Evolutionary conservation across 2,329 filamentous ascomycete genomes (phyloP).

Genomic region (Fusarium agapanthi): DNA sequence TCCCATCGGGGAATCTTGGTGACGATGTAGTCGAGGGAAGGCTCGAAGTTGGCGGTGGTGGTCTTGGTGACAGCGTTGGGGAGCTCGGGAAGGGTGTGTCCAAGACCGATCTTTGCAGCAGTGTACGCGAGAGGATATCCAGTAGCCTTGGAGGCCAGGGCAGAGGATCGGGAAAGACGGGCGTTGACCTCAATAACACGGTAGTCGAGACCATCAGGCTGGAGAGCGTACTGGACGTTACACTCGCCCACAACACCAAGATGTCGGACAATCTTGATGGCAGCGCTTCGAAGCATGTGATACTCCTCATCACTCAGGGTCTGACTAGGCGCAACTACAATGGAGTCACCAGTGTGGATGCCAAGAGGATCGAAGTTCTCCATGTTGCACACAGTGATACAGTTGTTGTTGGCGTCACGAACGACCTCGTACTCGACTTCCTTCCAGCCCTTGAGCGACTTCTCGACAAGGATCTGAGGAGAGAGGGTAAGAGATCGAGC

Average conservation of each 20-base stretch:
- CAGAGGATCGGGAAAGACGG: slow-evolving; percentile 95
- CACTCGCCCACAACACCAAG: slow-evolving; percentile 97
- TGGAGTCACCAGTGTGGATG: slow-evolving; percentile 98
- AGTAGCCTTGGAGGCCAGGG: slow-evolving; percentile 96
- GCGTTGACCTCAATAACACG: slow-evolving; percentile 99
- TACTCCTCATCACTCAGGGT: slow-evolving; percentile 98
- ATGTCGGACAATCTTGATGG: slow-evolving; percentile 98
- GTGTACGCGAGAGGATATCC: slow-evolving; percentile 98
- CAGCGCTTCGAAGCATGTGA: slow-evolving; percentile 97
- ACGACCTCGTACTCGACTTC: slow-evolving; percentile 99
- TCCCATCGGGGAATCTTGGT: slow-evolving; percentile 99
- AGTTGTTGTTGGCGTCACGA: slow-evolving; percentile 96
- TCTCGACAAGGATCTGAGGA: slow-evolving; percentile 97
- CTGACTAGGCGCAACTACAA: slow-evolving; percentile 96
- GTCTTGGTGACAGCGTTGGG: slow-evolving; percentile 99
- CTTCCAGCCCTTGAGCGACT: slow-evolving; percentile 99
- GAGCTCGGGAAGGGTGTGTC: slow-evolving; percentile 92
- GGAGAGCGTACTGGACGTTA: slow-evolving; percentile 97
- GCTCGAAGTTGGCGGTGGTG: slow-evolving; percentile 98
- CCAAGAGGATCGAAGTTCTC: slow-evolving; percentile 95
- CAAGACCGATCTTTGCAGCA: slow-evolving; percentile 96
- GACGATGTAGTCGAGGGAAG: slow-evolving; percentile 95
- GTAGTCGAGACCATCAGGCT: slow-evolving; percentile 97
- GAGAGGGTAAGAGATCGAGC: slow-evolving; percentile 92
- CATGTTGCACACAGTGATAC: slow-evolving; percentile 91